Base-by-base conservation (phyloP, 179 eudicot species). In the Corrigiola litoralis region DNA sequence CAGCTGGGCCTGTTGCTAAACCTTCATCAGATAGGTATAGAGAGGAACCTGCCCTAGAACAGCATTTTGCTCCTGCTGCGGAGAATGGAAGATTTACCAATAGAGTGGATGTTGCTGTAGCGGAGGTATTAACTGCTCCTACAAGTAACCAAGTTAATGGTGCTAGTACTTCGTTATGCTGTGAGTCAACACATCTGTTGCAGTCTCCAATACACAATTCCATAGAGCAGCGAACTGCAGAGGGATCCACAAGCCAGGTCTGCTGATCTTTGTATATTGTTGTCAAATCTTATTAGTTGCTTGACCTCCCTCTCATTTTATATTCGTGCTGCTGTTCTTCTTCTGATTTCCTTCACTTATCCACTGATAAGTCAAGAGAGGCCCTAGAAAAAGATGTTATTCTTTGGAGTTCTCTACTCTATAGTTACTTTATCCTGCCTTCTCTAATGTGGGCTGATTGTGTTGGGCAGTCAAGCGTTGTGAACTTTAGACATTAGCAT, bases 211-310 rank as follows among this genome's bases (percentile, higher is more conserved):
- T 31, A 21, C 28, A 31, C 20, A 61, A 65, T 31, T 2, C n/a
- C 29, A 33, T 10, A 23, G 9, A 27, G 48, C 58, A 62, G 29
- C 60, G 33, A 41, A 31, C 24, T 62, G 31, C 49, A 6, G 57
- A 67, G 32, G 48, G 41, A 44, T 33, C 25, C n/a, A 34, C 27
- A 21, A 49, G 51, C 46, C 71, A 75, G 83, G 83, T 79, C 53
- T 32, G 49, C 17, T 41, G 17, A 21, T 68, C n/a, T 48, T 42
- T 40, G 34, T 28, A 33, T 60, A 16, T 33, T 58, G 37, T 24
- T n/a, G 14, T 24, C 27, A 23, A 32, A 6, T 41, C 38, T 63
- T 32, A 2, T 42, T 20, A 12, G 44, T 50, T 61, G 52, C 46
- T 56, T 14, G n/a, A n/a, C 57, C 42, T 27, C 9, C 48, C 24